Conservation (phyloP, 176 grass and related monocot species). For the Aechmea fasciata region DNA sequence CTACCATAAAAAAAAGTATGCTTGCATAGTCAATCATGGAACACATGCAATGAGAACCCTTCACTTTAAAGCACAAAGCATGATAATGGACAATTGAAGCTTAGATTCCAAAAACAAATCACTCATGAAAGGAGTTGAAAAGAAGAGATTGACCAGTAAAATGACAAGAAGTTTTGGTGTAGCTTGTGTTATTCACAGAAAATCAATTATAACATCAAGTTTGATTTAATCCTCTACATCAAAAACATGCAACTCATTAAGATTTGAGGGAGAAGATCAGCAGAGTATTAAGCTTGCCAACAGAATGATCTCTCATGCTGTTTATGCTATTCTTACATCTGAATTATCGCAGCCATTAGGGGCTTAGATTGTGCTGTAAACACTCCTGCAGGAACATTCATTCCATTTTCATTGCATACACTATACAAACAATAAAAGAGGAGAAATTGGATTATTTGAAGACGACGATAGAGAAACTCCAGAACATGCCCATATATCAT, state of each 20-base stretch:
- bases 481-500: neutral
- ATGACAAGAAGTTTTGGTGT: neutral
- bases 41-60: neutral
- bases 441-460: neutral
- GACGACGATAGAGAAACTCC: neutral
- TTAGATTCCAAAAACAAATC: neutral
- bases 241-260: too few species aligned
- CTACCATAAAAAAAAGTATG: too few species aligned
- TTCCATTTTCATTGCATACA: too few species aligned
- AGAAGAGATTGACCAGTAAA: neutral
- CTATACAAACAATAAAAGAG: neutral
- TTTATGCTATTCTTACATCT: neutral
- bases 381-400: too few species aligned
- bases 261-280: neutral
- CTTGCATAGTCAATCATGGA: too few species aligned
- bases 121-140: neutral
- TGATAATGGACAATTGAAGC: neutral
- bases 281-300: neutral
- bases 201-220: neutral
- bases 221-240: too few species aligned
- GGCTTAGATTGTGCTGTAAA: neutral
- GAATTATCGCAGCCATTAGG: neutral
- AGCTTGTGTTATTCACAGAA: neutral
- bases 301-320: neutral
- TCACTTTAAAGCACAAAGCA: neutral